These are phyloP conservation scores for Cercospora sesami DNA, from an alignment of 2,329 filamentous ascomycete genomes.

Conservation along the genomic window DNA sequence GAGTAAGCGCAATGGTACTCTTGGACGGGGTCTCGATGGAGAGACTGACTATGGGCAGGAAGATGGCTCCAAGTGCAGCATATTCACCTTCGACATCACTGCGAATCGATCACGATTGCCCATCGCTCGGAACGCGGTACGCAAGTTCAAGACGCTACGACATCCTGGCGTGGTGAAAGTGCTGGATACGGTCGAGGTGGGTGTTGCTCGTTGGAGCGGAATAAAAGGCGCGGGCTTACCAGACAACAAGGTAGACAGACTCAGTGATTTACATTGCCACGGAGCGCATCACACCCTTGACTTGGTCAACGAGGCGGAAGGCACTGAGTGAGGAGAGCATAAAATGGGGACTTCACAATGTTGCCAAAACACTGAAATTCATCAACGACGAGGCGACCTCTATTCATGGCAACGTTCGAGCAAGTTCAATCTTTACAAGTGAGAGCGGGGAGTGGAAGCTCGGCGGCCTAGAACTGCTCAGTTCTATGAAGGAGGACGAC, in stretches of 20 bases:
- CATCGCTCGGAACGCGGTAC: slow-evolving; percentile 87
- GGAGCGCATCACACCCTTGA: slow-evolving; percentile 80
- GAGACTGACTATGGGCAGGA: slow-evolving; percentile 59
- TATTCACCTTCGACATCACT: slow-evolving; percentile 90
- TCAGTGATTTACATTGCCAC: slow-evolving; percentile 95
- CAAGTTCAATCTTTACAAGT: slow-evolving; percentile 85
- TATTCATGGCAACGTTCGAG: slow-evolving; percentile 82
- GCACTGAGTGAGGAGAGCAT: slow-evolving; percentile 87
- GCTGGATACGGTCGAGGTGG: slow-evolving; percentile 87
- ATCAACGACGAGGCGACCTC: slow-evolving; percentile 92
- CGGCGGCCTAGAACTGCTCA: slow-evolving; percentile 88
- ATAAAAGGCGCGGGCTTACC: slow-evolving; percentile 32
- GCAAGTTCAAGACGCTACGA: slow-evolving; percentile 87
- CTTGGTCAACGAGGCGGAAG: slow-evolving; percentile 87
- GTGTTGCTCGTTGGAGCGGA: slow-evolving; percentile 23
- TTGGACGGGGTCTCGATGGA: neutral
- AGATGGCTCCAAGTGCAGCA: slow-evolving; percentile 89
- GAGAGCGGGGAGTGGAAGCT: slow-evolving; percentile 98
- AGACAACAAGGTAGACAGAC: slow-evolving; percentile 67
- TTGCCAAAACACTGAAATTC: slow-evolving; percentile 91
- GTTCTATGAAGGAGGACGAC: slow-evolving; percentile 94
- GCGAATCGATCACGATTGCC: slow-evolving; percentile 78
- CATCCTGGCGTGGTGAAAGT: slow-evolving; percentile 95
- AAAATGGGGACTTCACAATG: slow-evolving; percentile 90
- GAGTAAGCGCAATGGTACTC: slow-evolving; percentile 55